Conservation (phyloP, 148 eudicot species). For the Fagopyrum esculentum region DNA sequence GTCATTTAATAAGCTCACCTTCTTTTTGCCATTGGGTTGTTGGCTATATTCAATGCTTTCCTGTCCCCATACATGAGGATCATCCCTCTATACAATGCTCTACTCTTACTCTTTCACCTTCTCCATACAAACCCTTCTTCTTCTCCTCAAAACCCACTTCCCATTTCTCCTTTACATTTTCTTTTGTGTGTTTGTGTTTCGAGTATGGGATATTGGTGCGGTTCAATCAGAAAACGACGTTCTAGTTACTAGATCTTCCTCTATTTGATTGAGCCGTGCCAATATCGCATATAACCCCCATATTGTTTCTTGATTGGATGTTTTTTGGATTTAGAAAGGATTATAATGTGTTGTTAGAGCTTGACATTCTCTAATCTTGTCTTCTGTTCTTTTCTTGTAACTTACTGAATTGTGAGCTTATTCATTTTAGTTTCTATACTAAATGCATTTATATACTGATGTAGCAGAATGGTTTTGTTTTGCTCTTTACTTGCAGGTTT, state of each 20-base stretch:
- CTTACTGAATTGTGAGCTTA: not conserved
- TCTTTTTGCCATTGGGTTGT: slow-evolving; percentile 15
- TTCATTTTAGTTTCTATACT: not conserved
- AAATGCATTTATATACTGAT: not conserved
- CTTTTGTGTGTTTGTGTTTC: not conserved
- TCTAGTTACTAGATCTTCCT: slow-evolving; percentile 6
- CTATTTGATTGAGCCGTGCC: slow-evolving; percentile 13
- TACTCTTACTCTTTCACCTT: not conserved
- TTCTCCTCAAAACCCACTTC: not conserved
- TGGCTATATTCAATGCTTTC: slow-evolving; percentile 8
- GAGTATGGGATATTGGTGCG: slow-evolving; percentile 12
- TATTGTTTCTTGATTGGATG: not conserved
- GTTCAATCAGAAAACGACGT: slow-evolving; percentile 12
- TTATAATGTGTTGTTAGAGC: not conserved
- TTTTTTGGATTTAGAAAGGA: not conserved
- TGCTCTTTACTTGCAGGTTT: slow-evolving; percentile 8
- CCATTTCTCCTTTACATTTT: not conserved
- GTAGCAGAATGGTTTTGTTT: not conserved
- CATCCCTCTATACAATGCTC: slow-evolving; percentile 12
- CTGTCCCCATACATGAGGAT: slow-evolving; percentile 12
- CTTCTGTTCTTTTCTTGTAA: not conserved
- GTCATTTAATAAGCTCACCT: slow-evolving; percentile 11
- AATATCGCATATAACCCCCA: slow-evolving; percentile 7
- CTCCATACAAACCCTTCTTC: not conserved
- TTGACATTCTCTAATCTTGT: not conserved